Evolutionary conservation across 768 basidiomycete genomes (phyloP), one percentile per base, ranked within the genome.

Genomic region (Suillus variegatus): DNA sequence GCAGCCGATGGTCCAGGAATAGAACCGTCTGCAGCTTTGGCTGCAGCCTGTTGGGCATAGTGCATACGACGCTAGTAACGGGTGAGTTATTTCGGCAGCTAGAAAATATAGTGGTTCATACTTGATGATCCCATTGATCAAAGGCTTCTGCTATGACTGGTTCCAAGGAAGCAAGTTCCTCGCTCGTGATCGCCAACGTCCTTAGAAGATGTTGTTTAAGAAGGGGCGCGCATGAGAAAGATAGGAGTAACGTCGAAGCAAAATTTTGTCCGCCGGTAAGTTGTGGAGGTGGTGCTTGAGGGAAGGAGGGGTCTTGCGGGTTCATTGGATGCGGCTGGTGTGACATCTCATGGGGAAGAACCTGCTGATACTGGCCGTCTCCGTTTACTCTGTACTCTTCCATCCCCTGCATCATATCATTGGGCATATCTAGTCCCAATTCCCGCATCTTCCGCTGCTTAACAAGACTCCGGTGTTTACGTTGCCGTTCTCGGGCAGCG

Each of bases 41-140:
- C 72, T 13, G 72, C 74, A 28, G 76, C 75, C 49, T 80, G 76
- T 61, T 79, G 70, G 0, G 77, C 82, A 67, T 81, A 83, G 66
- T 85, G 84, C 71, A 85, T 70, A 1, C 79, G 81, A 58, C 85
- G 82, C 85, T 85, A 41, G 36, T 57, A 38, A 51, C 16, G 22
- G 47, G 22, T 28, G 35, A 64, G 55, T 41, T n/a, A 41, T 62
- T 22, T 51, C 38, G 49, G 60, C 12, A 61, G 43, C 20, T 67
- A 64, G 9, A 43, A 66, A 64, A 49, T 64, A 65, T 54, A 25
- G 62, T 35, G 22, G n/a, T 36, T 74, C 85, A 64, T 72, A 93
- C 92, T 75, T 89, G 88, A 69, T 88, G 86, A 70, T 94, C 89
- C 93, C 93, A 94, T 47, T 90, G 88, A 65, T 94, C 93, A 85